Base-by-base conservation (phyloP, 306 rosid genomes). In the Dryas octopetala region DNA sequence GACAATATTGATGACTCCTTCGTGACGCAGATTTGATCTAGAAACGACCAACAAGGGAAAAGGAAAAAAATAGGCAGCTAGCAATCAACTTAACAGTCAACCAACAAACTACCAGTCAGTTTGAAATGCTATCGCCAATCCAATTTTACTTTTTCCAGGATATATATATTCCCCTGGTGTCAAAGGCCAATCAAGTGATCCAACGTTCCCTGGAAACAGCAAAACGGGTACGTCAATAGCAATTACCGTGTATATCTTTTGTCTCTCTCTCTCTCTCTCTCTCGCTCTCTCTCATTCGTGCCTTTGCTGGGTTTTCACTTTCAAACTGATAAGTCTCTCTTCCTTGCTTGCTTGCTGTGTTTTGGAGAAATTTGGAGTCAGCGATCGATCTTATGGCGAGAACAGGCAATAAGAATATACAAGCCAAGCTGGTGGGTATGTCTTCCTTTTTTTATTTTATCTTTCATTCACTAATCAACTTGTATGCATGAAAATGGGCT, bases 361-460 rank as follows among this genome's bases (percentile, higher is more conserved):
- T 65, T 44, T 52, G 6, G 7, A 73, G 51, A 11, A 61, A 65
- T 2, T 13, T 38, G 40, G 57, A 16, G 64, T n/a, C 3, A 70
- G 45, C 40, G 68, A 72, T 17, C 66, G 55, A 48, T 47, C 63
- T 32, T 41, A 90, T 90, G 93, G 86, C 88, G 1, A 90, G 87
- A 65, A 67, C 85, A n/a, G 85, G 88, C 79, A 89, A 78, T 89
- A 88, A 90, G 86, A 90, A 88, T 60, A 74, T 92, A 79, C 97
- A 92, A 85, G 93, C 97, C 88, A 92, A 92, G 88, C 85, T 92
- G 97, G 97, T 92, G 81, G 96, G 97, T 92, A 92, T 84, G 97
- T 86, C 89, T 79, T 81, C 79, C 91, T 69, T 82, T 58, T 40
- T 71, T 7, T 71, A 71, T 47, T 70, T 68, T 43, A 14, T 23